Evolutionary conservation across 805 yeast genomes (phyloP), one percentile per base, ranked within the genome.

Genomic region (Saccharomyces jurei): DNA sequence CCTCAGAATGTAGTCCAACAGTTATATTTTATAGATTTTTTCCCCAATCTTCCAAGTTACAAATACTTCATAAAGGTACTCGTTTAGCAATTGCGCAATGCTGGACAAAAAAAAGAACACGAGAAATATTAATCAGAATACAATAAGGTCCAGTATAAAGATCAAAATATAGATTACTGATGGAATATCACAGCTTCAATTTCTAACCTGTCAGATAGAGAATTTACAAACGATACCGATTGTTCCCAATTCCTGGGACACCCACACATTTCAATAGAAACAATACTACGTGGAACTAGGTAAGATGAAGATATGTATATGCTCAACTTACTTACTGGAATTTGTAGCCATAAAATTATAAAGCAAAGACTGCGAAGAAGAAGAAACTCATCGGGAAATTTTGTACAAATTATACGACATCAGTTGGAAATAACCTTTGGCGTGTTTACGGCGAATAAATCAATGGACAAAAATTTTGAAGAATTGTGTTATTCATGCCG

Each of bases 401-500:
- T 32, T 14, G 17, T 2, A 14, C 14, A 6, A n/a, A 14, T n/a
- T n/a, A 21, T n/a, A 32, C 41, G 21, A 3, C 21, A 32, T 6
- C 11, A 6, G 5, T 36, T 17, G 25, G 13, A 36, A 36, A 36
- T 9, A 17, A 17, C 11, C 29, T 48, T 17, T 25, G 21, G 29
- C 30, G 44, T 46, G 31, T 52, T 52, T 52, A 44, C 27, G 29
- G 47, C 55, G 52, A 30, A 22, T 10, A n/a, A 22, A 22, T 46
- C 11, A 46, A 55, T 59, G 60, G 60, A 58, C 14, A 57, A 66
- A 51, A 73, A 67, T 9, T 80, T 78, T 58, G 58, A 63, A 3
- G 81, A 79, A 47, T 74, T 86, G 13, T 81, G 87, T 58, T 67
- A 74, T 56, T 89, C 91, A 0, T 87, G 94, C 58, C 72, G 94